A percentile compares a stretch with the other conserved stretches of the same genome.
Evolutionary conservation across 148 eudicot species (phyloP).

Genomic region (Chenopodium suecicum): DNA sequence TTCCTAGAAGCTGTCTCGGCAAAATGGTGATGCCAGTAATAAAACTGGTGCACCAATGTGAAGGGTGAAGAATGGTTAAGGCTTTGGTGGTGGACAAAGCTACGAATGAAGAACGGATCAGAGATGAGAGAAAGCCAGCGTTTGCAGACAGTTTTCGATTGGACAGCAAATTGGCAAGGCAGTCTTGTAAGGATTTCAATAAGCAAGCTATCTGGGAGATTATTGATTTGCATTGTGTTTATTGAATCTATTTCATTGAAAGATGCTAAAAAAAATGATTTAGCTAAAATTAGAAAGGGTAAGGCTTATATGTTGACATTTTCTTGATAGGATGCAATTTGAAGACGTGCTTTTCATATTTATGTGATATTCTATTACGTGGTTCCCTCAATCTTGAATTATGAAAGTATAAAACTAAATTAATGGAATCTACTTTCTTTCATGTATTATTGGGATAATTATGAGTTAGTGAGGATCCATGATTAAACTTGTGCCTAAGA

Average conservation of each 20-base stretch:
- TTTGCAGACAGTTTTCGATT: constrained; percentile 17
- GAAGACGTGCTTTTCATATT: background rate
- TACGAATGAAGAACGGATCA: background rate
- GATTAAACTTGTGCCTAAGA: background rate
- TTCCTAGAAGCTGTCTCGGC: constrained; percentile 8
- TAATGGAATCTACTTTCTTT: background rate
- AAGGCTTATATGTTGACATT: background rate
- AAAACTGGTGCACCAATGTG: constrained; percentile 18
- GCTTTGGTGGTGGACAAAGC: background rate
- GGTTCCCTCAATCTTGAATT: background rate
- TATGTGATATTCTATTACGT: background rate
- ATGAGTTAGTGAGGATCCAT: background rate
- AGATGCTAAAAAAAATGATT: background rate
- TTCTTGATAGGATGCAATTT: background rate
- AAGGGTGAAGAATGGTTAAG: background rate
- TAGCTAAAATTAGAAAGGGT: background rate
- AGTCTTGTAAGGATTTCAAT: constrained; percentile 19
- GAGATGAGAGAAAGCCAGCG: constrained; percentile 10
- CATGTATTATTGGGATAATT: background rate
- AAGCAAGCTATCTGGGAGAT: constrained; percentile 16
- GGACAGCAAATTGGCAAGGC: constrained; percentile 9
- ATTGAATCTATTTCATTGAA: background rate
- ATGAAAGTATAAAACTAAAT: background rate
- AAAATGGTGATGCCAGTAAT: constrained; percentile 11
- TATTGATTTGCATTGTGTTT: background rate